Percentiles rank a stretch among this genome's conserved stretches.
phyloP scores from a whole-genome alignment of 805 yeast genomes.

The Cyberlindnera japonica region DNA sequence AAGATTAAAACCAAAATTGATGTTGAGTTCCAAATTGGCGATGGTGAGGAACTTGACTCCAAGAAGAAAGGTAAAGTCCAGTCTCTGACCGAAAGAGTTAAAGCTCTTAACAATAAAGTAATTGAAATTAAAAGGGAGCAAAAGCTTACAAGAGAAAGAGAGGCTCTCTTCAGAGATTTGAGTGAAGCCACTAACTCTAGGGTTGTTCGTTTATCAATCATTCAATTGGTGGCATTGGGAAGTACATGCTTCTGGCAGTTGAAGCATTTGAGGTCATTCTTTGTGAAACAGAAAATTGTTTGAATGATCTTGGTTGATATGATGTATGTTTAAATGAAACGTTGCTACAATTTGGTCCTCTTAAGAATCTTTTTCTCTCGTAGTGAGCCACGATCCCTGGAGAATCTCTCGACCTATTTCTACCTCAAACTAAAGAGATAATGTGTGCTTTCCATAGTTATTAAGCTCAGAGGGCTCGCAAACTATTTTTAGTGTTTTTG shows the following conservation, averaged over 20 bases:
- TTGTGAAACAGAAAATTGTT: slow-evolving; percentile 66
- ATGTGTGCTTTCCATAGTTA: too few relatives aligned
- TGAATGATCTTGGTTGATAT: too few relatives aligned
- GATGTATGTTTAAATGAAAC: too few relatives aligned
- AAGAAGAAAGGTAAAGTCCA: slow-evolving; percentile 58
- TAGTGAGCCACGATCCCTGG: too few relatives aligned
- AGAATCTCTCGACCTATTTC: too few relatives aligned
- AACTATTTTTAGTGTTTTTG: too few relatives aligned
- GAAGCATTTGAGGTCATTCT: slow-evolving; percentile 68
- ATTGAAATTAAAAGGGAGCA: slow-evolving; percentile 64
- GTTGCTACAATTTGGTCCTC: too few relatives aligned
- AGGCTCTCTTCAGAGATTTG: slow-evolving; percentile 65
- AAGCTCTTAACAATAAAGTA: slow-evolving; percentile 52
- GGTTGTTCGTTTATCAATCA: slow-evolving; percentile 69
- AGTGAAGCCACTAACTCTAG: slow-evolving; percentile 67
- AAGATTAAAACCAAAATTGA: slow-evolving; percentile 53
- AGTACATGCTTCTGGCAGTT: slow-evolving; percentile 73
- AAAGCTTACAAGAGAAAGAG: slow-evolving; percentile 67
- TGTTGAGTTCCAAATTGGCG: slow-evolving; percentile 65
- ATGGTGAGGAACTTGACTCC: slow-evolving; percentile 61
- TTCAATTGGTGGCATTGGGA: slow-evolving; percentile 61
- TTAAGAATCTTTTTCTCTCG: too few relatives aligned
- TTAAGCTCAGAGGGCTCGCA: too few relatives aligned
- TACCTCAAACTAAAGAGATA: too few relatives aligned
- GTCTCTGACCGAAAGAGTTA: slow-evolving; percentile 53